Conservation (phyloP, 371 early-diverging fungal genomes). For the Haplosporangium sp. region DNA sequence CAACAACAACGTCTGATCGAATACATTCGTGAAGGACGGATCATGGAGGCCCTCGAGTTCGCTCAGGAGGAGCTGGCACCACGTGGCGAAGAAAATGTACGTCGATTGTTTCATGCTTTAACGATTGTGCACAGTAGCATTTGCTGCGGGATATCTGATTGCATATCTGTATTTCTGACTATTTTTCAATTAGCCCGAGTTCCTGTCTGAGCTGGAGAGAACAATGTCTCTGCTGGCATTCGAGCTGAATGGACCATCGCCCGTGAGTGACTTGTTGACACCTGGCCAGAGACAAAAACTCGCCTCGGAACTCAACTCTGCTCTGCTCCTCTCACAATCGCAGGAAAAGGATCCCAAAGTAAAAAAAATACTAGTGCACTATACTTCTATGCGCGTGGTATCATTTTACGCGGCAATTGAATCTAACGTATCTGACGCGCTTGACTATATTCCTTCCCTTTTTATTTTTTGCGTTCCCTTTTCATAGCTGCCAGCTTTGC, state of each 20-base stretch:
- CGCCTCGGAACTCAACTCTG: slow-evolving; percentile 94
- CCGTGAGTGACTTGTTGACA: slow-evolving; percentile 87
- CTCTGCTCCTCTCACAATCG: slow-evolving; percentile 88
- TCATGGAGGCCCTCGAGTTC: slow-evolving; percentile 90
- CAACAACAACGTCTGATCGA: slow-evolving; percentile 97
- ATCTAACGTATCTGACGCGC: neutral
- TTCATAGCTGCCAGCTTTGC: slow-evolving; percentile 76
- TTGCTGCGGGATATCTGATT: neutral
- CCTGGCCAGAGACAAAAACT: slow-evolving; percentile 91
- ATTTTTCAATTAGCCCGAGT: slow-evolving; percentile 76
- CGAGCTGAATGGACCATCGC: slow-evolving; percentile 73
- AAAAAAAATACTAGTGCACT: neutral
- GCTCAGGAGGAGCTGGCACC: slow-evolving; percentile 98
- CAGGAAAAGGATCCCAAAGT: slow-evolving; percentile 92
- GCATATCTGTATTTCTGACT: neutral
- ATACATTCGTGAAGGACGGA: slow-evolving; percentile 83
- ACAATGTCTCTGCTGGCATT: slow-evolving; percentile 97
- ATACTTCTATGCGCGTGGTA: too few species aligned
- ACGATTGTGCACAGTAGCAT: too few species aligned
- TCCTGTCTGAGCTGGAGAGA: slow-evolving; percentile 91
- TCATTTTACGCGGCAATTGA: neutral
- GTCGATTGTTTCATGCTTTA: slow-evolving; percentile 11
- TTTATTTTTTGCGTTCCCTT: neutral
- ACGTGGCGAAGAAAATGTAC: slow-evolving; percentile 91
- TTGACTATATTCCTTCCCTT: slow-evolving; percentile 1